Conservation (phyloP, 345 rosid species). For the Moricandia arvensis region DNA sequence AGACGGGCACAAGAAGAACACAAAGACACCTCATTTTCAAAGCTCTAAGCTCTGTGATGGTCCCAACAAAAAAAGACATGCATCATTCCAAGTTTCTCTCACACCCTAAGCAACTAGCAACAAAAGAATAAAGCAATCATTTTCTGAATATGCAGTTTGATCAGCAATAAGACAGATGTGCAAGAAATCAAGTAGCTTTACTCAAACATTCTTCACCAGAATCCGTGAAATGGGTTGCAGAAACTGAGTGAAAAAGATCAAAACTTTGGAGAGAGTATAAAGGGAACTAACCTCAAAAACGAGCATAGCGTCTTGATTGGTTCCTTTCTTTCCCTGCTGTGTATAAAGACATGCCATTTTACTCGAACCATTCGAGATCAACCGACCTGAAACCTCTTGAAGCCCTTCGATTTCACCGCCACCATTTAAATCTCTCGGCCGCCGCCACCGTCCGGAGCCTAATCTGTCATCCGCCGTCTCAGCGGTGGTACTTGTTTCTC, state of each 20-base stretch:
- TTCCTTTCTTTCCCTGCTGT: slow-evolving; percentile 96
- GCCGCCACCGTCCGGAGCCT: slow-evolving; percentile 55
- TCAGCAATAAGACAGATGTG: slow-evolving; percentile 6
- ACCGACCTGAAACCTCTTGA: slow-evolving; percentile 55
- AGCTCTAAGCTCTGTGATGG: slow-evolving; percentile 23
- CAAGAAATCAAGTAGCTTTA: slow-evolving; percentile 7
- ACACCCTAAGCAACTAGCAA: slow-evolving; percentile 22
- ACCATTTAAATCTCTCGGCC: slow-evolving; percentile 41
- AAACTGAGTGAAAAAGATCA: slow-evolving; percentile 1
- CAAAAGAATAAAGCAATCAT: slow-evolving; percentile 19
- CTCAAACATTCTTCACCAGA: background rate
- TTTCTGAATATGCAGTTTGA: background rate
- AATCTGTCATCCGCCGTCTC: slow-evolving; percentile 27
- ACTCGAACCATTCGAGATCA: slow-evolving; percentile 59
- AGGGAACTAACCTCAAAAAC: slow-evolving; percentile 75
- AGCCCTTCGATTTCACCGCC: slow-evolving; percentile 44
- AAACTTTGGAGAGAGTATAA: background rate
- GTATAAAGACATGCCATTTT: slow-evolving; percentile 74
- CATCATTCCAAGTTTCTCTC: slow-evolving; percentile 28
- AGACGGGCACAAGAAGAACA: slow-evolving; percentile 33
- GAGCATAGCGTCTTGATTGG: slow-evolving; percentile 96
- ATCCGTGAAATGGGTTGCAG: background rate
- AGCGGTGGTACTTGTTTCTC: slow-evolving; percentile 25
- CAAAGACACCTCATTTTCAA: slow-evolving; percentile 28
- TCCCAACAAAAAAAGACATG: slow-evolving; percentile 24